These are phyloP conservation scores for Phtheirospermum japonicum DNA, from an alignment of 257 asterid species.

Conservation along the genomic window DNA sequence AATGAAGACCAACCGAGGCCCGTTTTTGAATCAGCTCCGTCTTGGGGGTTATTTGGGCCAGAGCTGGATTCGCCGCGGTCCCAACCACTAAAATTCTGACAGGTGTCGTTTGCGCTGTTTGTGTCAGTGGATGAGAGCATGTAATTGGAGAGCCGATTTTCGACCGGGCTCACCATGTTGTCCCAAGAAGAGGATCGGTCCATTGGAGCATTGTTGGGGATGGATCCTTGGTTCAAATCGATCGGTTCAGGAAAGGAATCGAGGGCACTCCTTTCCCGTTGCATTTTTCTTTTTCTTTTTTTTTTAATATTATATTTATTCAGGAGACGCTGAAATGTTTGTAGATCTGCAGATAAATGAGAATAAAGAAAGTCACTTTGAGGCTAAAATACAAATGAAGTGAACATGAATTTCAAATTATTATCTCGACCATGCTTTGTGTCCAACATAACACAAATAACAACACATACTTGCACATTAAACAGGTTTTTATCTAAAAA, in stretches of 20 bases:
- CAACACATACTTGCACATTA: no score
- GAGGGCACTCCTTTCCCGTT: constrained; percentile 58
- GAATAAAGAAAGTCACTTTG: background rate
- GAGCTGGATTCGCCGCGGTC: constrained; percentile 82
- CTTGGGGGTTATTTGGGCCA: constrained; percentile 38
- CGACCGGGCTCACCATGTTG: constrained; percentile 58
- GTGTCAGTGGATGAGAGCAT: constrained; percentile 42
- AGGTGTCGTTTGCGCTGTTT: constrained; percentile 25
- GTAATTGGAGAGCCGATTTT: constrained; percentile 46
- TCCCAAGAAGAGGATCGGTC: constrained; percentile 50
- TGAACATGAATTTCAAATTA: no score
- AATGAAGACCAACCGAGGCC: constrained; percentile 62
- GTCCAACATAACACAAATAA: no score
- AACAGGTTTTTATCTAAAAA: background rate
- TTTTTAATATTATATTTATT: constrained; percentile 22
- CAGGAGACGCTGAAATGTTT: background rate
- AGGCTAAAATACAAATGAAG: background rate
- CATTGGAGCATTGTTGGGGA: constrained; percentile 45
- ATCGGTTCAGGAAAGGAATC: constrained; percentile 71
- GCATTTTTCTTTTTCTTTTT: constrained; percentile 63
- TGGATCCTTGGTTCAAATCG: constrained; percentile 76
- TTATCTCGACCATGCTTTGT: no score
- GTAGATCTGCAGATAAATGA: background rate
- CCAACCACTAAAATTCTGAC: constrained; percentile 51
- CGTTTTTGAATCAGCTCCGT: constrained; percentile 36